These are phyloP conservation scores for Monosporascus ibericus DNA, from an alignment of 2,329 filamentous ascomycete genomes.

Conservation along the genomic window DNA sequence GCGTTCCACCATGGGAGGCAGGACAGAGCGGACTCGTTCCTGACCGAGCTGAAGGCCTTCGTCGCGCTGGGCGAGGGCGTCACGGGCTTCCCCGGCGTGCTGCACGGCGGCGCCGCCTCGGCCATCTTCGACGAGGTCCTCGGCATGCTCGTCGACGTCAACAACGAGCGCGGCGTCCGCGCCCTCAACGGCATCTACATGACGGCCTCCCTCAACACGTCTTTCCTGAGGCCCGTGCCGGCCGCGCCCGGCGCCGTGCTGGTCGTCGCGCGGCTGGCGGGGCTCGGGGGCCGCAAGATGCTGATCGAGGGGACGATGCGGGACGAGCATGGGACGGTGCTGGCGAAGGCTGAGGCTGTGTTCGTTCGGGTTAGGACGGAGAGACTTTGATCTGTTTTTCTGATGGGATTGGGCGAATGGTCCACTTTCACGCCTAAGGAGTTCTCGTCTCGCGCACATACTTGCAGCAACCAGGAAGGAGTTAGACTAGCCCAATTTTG, in stretches of 20 bases:
- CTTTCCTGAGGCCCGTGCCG: not conserved
- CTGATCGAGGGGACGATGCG: not conserved
- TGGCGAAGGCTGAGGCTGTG: not conserved
- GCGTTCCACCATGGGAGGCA: too few species aligned
- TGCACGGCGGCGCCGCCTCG: constrained; percentile 1
- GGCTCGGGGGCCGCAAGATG: not conserved
- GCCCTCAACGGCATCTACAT: not conserved
- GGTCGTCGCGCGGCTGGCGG: not conserved
- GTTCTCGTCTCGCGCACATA: too few species aligned
- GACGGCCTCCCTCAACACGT: not conserved
- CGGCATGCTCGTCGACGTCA: not conserved
- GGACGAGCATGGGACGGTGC: not conserved
- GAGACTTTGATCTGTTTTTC: not conserved
- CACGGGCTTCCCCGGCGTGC: not conserved
- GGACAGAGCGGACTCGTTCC: not conserved
- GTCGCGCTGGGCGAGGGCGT: not conserved
- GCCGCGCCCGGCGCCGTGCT: not conserved
- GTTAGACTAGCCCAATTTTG: too few species aligned
- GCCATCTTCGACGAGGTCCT: constrained; percentile 1
- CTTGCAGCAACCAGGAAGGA: too few species aligned
- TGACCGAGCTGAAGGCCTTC: not conserved
- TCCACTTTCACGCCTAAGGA: too few species aligned
- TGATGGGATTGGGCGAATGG: too few species aligned
- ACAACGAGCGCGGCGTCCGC: constrained; percentile 4
- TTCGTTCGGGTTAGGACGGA: not conserved